Evolutionary conservation across 192 early-diverging fungal genomes (phyloP).

Genomic region (Coemansia brasiliensis): DNA sequence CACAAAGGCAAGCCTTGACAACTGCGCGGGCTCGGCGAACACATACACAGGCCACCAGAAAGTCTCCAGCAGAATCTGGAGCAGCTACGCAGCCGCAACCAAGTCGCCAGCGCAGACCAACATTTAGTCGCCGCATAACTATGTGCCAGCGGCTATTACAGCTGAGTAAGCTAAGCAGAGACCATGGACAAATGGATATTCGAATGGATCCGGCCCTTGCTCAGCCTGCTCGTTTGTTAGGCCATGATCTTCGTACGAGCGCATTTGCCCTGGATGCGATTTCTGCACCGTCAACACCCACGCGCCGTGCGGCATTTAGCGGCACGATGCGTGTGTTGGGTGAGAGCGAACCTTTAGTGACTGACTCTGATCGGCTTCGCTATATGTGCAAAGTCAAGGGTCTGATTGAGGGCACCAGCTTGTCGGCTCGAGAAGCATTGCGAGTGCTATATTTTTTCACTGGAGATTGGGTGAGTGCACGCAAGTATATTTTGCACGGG

Average conservation of each 20-base stretch:
- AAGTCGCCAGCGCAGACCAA: slow-evolving; percentile 24
- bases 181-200: neutral
- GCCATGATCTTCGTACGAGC: neutral
- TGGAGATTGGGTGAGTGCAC: slow-evolving; percentile 48
- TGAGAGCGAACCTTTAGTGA: slow-evolving; percentile 29
- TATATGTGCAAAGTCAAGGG: slow-evolving; percentile 52
- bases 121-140: slow-evolving; percentile 16
- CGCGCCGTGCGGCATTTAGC: slow-evolving; percentile 37
- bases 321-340: slow-evolving; percentile 52
- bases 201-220: slow-evolving; percentile 8
- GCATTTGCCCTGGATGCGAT: neutral
- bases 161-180: slow-evolving; percentile 24
- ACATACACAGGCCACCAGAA: neutral
- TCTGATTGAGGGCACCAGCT: slow-evolving; percentile 27
- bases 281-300: slow-evolving; percentile 28
- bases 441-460: slow-evolving; percentile 40
- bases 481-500: slow-evolving; percentile 29
- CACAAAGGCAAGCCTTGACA: neutral
- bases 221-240: slow-evolving; percentile 13
- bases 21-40: neutral
- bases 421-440: slow-evolving; percentile 36
- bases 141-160: slow-evolving; percentile 42
- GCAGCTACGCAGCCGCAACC: slow-evolving; percentile 17
- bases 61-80: neutral
- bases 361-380: slow-evolving; percentile 24